Evolutionary conservation across 805 yeast species (phyloP).

Genomic region (Ogataea minuta): DNA sequence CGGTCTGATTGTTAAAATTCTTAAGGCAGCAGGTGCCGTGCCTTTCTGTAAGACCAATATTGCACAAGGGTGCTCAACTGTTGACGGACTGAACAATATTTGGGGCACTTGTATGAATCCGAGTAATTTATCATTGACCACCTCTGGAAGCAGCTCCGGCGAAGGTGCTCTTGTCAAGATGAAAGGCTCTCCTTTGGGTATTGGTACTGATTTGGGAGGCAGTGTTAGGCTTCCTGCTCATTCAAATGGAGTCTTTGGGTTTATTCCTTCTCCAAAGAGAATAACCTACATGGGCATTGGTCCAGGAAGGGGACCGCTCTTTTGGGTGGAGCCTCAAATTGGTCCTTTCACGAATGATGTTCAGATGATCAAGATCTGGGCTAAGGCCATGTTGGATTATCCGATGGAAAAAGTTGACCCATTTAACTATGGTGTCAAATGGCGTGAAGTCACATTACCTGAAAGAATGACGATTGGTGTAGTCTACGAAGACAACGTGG

Average conservation of each 20-base stretch:
- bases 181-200: conserved; percentile 54
- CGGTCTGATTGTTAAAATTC: conserved; percentile 38
- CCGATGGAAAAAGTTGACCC: conserved; percentile 63
- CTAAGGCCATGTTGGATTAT: conserved; percentile 42
- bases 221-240: conserved; percentile 58
- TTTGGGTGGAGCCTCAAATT: conserved; percentile 42
- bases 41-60: conserved; percentile 55
- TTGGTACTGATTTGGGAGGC: conserved; percentile 66
- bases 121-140: conserved; percentile 46
- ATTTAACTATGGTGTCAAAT: conserved; percentile 42
- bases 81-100: conserved; percentile 50
- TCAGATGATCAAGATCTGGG: conserved; percentile 52
- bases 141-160: conserved; percentile 67
- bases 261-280: conserved; percentile 43
- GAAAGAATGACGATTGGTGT: conserved; percentile 44
- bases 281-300: conserved; percentile 35
- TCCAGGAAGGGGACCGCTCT: conserved; percentile 43
- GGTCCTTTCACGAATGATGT: conserved; percentile 39
- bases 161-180: conserved; percentile 56
- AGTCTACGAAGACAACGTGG: conserved; percentile 39
- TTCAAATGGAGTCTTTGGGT: conserved; percentile 51
- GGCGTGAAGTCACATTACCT: conserved; percentile 31
- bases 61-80: conserved; percentile 56
- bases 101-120: conserved; percentile 52
- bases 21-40: conserved; percentile 50